phyloP scores from a whole-genome alignment of 169 alveolate genomes.

The Babesia bigemina region DNA sequence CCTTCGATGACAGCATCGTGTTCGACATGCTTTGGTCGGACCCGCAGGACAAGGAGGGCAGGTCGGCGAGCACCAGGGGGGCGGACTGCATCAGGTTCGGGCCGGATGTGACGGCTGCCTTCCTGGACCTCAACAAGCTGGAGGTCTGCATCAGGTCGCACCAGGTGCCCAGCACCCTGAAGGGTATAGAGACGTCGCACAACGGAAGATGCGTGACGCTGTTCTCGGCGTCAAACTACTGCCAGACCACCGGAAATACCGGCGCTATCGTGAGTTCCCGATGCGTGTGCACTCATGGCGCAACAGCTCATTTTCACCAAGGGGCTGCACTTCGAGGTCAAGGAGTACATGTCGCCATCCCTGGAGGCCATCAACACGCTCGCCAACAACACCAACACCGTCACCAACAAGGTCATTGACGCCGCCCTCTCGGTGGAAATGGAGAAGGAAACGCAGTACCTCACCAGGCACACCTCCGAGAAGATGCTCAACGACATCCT shows the following conservation, averaged over 20 bases:
- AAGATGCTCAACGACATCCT: constrained; percentile 45
- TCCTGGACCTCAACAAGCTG: constrained; percentile 83
- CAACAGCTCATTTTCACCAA: constrained; percentile 76
- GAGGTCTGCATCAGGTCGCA: constrained; percentile 89
- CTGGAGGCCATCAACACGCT: constrained; percentile 75
- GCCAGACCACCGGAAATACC: constrained; percentile 86
- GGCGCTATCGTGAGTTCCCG: constrained; percentile 78
- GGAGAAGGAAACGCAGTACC: constrained; percentile 46
- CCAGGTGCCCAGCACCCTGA: constrained; percentile 86
- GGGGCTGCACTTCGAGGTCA: constrained; percentile 82
- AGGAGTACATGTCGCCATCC: constrained; percentile 86
- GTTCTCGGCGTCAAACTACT: constrained; percentile 90
- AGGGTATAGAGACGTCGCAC: constrained; percentile 87
- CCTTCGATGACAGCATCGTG: constrained; percentile 84
- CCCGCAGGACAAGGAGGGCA: constrained; percentile 85
- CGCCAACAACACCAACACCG: constrained; percentile 60
- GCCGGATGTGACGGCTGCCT: constrained; percentile 88
- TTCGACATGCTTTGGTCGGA: constrained; percentile 92
- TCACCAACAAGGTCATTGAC: constrained; percentile 52
- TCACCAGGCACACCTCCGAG: constrained; percentile 29
- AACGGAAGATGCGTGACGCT: constrained; percentile 87
- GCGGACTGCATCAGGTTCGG: constrained; percentile 89
- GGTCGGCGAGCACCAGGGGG: constrained; percentile 85
- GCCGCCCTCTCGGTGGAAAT: constrained; percentile 43
- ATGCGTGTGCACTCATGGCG: not conserved